Evolutionary conservation across 2,329 filamentous ascomycete species (phyloP), one percentile per base, ranked within the genome.

Genomic region (Stemphylium vesicarium): DNA sequence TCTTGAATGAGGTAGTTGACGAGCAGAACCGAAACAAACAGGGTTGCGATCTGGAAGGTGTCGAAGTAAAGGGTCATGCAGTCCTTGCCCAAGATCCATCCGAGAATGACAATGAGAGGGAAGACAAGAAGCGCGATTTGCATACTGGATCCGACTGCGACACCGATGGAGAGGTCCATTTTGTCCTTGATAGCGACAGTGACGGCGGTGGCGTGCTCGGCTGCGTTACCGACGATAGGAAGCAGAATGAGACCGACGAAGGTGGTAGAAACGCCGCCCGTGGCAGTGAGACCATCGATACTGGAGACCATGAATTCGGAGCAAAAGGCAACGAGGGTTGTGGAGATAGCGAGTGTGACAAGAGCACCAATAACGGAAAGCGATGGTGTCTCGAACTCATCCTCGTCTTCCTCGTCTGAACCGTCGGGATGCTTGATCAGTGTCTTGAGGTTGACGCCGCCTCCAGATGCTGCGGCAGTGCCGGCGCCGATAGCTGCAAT

Each of bases 11-110:
- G 77, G 64, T 87, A 87, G 68, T 87, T 88, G 39, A 87, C 83
- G 59, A 85, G 62, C 44, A 82, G 70, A n/a, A 82, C 76, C 31
- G 73, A 75, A 20, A 87, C 81, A 56, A 88, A 88, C 1, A 88
- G 73, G 1, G 84, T 76, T 2, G 82, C 89, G 12, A 96, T 88
- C 77, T 96, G 91, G 80, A 97, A 97, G 0, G 87, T 87, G 70
- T 96, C 91, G 72, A 96, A 95, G 73, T 88, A 88, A 4, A 96
- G 83, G 16, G 87, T 91, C 91, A 89, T 87, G 33, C 81, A 77
- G 44, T 84, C 78, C 15, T 84, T 79, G 48, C 83, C 83, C 47
- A 84, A 79, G 52, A 82, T 81, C 85, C 85, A 88, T 49, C 84
- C 85, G 47, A 88, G 79, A 36, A 88, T 78, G 18, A 88, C 81